Evolutionary conservation across 306 rosid genomes (phyloP).

Genomic region (Cyamopsis tetragonoloba): DNA sequence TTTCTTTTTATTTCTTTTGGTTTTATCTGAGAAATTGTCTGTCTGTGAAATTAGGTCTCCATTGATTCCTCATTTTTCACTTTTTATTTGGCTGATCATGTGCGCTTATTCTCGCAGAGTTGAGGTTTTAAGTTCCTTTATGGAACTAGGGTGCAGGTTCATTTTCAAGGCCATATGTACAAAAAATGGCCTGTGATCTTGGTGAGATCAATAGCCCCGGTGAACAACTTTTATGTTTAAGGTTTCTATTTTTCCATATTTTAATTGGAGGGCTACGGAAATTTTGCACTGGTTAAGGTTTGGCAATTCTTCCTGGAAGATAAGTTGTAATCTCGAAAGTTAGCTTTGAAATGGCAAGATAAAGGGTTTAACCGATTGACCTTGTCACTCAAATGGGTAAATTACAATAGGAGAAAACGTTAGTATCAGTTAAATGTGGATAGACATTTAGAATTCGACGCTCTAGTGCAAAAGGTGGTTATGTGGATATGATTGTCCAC

Average conservation of each 20-base stretch:
- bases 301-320: not conserved
- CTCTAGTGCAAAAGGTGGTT: conserved; percentile 26
- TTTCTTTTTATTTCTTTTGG: not conserved
- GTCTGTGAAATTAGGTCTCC: not conserved
- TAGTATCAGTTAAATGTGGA: not conserved
- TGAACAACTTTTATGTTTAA: no score
- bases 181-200: not conserved
- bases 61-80: not conserved
- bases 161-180: not conserved
- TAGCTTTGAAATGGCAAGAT: conserved; percentile 9
- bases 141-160: conserved; percentile 26
- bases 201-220: not conserved
- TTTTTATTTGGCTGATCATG: not conserved
- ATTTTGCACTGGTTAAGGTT: not conserved
- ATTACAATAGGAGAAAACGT: not conserved
- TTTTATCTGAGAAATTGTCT: not conserved
- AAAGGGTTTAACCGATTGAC: not conserved
- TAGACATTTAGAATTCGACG: conserved; percentile 15
- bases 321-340: not conserved
- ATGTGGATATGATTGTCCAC: conserved; percentile 30
- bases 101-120: conserved; percentile 20
- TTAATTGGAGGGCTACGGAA: no score
- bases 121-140: conserved; percentile 12
- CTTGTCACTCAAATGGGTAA: not conserved
- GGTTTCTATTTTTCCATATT: no score